These are phyloP conservation scores for Plasmodium knowlesi DNA, from an alignment of 169 alveolate genomes.

Conservation along the genomic window DNA sequence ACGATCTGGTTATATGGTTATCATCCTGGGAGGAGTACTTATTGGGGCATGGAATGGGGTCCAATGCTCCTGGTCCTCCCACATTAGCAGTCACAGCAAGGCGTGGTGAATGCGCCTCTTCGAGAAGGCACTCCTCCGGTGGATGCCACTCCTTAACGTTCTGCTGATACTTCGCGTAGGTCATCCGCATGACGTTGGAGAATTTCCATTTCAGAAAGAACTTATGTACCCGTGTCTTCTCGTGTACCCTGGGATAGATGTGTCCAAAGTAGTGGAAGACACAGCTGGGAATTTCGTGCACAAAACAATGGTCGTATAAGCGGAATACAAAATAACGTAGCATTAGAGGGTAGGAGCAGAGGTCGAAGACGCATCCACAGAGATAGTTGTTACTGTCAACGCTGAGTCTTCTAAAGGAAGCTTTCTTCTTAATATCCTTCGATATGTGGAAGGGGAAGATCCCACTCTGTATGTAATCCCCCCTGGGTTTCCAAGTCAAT, in stretches of 20 bases:
- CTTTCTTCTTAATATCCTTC: conserved; percentile 13
- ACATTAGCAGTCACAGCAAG: background rate
- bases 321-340: conserved; percentile 39
- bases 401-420: conserved; percentile 18
- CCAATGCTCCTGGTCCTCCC: no score
- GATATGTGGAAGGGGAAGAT: conserved; percentile 48
- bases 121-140: background rate
- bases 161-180: background rate
- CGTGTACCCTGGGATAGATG: background rate
- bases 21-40: background rate
- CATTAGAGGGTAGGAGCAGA: conserved; percentile 36
- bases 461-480: conserved; percentile 48
- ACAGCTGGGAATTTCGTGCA: conserved; percentile 22
- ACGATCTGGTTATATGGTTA: background rate
- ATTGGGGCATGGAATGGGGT: background rate
- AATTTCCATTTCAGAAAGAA: conserved; percentile 22
- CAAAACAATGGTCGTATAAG: background rate
- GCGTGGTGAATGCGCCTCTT: background rate
- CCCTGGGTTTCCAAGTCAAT: conserved; percentile 67
- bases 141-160: background rate
- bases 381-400: conserved; percentile 44
- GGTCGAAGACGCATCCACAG: conserved; percentile 37
- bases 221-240: background rate
- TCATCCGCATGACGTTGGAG: background rate
- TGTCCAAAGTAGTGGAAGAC: conserved; percentile 23